Base-by-base conservation (phyloP, 192 early-diverging fungal species). In the Coemansia sp. region DNA sequence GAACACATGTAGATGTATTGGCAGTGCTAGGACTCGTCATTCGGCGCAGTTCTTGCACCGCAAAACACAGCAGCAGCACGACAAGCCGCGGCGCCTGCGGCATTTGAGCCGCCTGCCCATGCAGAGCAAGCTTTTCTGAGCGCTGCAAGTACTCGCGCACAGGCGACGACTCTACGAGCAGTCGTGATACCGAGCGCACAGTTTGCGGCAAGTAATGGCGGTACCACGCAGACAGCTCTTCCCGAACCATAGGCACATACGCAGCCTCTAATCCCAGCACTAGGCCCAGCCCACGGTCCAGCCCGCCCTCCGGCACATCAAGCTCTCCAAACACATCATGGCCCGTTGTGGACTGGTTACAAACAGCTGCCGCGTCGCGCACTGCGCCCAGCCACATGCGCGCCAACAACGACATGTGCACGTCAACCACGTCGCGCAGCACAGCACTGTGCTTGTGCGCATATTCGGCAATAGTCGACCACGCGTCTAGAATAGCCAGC, bases 231-330 rank as follows among this genome's bases (percentile, higher is more conserved):
- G 10, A 21, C 22, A 79, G 38, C n/a, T 59, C 32, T 1, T 41
- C 22, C 4, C 57, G 70, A 51, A 79, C 64, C 6, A 70, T 25
- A 0, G 41, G 41, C 0, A 79, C 60, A 48, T 73, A 79, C 0
- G 66, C 50, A 4, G 76, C 62, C 27, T 79, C 76, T 24, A 79
- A 52, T 1, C 76, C 76, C 19, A 79, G 67, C 17, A 14, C 11
- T n/a, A 79, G 56, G 0, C 76, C 76, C 35, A 73, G 19, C 5
- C 22, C 58, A 25, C 5, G 17, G 23, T 22, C 38, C 12, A 14
- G 14, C 29, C 24, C 50, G 10, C 61, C 50, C 1, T 15, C 7
- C 32, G 53, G 21, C 17, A 7, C 2, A 6, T 52, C 53, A 14
- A 63, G 52, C 37, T 63, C 47, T 3, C 37, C 32, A 51, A 52